A percentile compares a stretch with the other conserved stretches of the same genome.
Conservation (phyloP, 1,284 basidiomycete species). For the Agaricales sp. region DNA sequence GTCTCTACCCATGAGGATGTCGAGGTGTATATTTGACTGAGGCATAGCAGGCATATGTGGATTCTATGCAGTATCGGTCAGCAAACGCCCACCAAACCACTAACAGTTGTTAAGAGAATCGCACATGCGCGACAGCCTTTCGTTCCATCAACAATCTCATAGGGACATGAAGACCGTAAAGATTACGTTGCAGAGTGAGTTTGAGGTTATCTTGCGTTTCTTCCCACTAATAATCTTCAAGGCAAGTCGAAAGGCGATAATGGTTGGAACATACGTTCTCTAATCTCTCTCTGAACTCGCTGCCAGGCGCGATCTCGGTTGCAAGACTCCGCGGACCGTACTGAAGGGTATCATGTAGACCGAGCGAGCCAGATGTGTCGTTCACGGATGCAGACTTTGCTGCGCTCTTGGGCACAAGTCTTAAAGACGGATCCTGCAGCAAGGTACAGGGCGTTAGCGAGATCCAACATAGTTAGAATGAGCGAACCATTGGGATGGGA, state of each 20-base stretch:
- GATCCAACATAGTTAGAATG: too few relatives aligned
- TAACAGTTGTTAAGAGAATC: neutral
- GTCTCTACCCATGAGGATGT: slow-evolving; percentile 87
- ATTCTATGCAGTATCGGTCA: slow-evolving; percentile 29
- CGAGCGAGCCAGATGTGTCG: slow-evolving; percentile 60
- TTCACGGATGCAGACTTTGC: slow-evolving; percentile 56
- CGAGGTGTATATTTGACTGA: slow-evolving; percentile 75
- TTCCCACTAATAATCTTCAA: slow-evolving; percentile 62
- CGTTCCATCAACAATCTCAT: slow-evolving; percentile 91
- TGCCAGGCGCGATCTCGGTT: slow-evolving; percentile 50
- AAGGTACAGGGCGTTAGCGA: neutral
- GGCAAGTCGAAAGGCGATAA: slow-evolving; percentile 1
- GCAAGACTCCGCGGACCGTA: slow-evolving; percentile 71
- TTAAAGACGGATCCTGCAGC: slow-evolving; percentile 53
- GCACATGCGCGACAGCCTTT: slow-evolving; percentile 50
- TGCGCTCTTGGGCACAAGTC: slow-evolving; percentile 50
- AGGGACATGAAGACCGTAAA: slow-evolving; percentile 83
- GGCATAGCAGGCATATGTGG: slow-evolving; percentile 53
- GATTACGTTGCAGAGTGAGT: slow-evolving; percentile 77
- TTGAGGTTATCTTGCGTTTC: slow-evolving; percentile 85
- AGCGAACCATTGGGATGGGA: too few relatives aligned
- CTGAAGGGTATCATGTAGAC: slow-evolving; percentile 70
- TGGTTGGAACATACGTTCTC: slow-evolving; percentile 44
- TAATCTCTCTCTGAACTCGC: slow-evolving; percentile 50
- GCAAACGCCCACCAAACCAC: too few relatives aligned